Evolutionary conservation across 768 basidiomycete species (phyloP), one percentile per base, ranked within the genome.

Genomic region (Russula foetens): DNA sequence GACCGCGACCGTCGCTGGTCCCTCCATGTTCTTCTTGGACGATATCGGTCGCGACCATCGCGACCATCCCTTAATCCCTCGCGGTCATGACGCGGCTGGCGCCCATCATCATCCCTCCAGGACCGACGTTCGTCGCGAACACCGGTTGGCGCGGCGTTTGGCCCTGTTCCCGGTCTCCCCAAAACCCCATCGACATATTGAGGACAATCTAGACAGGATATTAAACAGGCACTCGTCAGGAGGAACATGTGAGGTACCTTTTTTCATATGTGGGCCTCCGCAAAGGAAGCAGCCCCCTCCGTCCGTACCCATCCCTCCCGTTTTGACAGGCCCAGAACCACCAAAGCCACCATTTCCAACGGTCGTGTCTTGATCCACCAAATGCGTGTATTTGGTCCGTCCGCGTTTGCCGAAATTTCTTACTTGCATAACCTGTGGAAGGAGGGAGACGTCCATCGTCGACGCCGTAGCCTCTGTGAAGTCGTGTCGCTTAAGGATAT

Each of bases 371-470:
- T 98, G 91, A 68, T 95, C 95, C 39, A 92, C 74, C 64, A 99
- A 74, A 74, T 99, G 96, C 17, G 97, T 98, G 68, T 98, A 98
- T 75, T 99, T 95, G 31, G 92, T 93, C 48, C 89, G 85, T 70
- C 90, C 84, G 62, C 91, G 85, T 73, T 93, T 94, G 48, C 92
- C 92, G 69, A 95, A 98, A 75, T 98, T 86, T 72, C 85, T 86
- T 69, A 95, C 92, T 75, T 98, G 97, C 95, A 98, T 96, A 59
- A 97, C 89, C 75, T 91, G 84, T 9, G 97, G 97, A 31, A 99
- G 79, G 64, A 92, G 63, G 1, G 91, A 86, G 38, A 98, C 82
- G 69, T 98, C 96, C 60, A 96, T 70, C 0, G 91, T 88, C 23
- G 90, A 92, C 70, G 86, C 86, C 2, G 93, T 96, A 17, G 91